Percentiles rank a stretch among this genome's conserved stretches.
Evolutionary conservation across 1,284 basidiomycete genomes (phyloP).

Genomic region (Cryptococcus neoformans): DNA sequence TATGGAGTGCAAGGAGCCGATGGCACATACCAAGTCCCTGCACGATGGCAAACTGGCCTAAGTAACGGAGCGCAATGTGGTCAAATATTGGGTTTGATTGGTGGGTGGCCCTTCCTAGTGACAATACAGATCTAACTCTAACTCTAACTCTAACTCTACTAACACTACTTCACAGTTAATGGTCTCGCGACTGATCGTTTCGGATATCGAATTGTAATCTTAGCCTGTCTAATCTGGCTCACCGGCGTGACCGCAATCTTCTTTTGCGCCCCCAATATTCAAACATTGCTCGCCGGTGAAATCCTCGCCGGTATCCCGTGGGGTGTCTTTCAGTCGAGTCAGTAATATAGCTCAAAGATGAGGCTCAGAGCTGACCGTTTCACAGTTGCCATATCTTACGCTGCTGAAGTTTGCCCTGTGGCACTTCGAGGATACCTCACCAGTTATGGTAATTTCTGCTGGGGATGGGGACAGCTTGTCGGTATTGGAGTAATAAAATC

Average conservation of each 20-base stretch:
- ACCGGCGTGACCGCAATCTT: conserved; percentile 37
- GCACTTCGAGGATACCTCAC: conserved; percentile 45
- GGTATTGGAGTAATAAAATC: conserved; percentile 45
- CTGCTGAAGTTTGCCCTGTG: conserved; percentile 45
- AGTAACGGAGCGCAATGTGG: conserved; percentile 47
- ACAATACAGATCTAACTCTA: too few relatives aligned
- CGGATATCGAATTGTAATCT: conserved; percentile 43
- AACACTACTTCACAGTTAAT: conserved; percentile 27
- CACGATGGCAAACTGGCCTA: conserved; percentile 53
- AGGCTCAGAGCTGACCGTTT: neutral
- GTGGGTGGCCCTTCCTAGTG: conserved; percentile 1
- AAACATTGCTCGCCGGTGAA: too few relatives aligned
- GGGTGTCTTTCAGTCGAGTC: neutral
- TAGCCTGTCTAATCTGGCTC: conserved; percentile 30
- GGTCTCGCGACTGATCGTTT: conserved; percentile 48
- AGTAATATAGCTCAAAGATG: neutral
- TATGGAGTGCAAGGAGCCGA: conserved; percentile 35
- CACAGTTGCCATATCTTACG: conserved; percentile 28
- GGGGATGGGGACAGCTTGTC: too few relatives aligned
- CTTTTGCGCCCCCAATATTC: too few relatives aligned
- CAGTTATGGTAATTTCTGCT: conserved; percentile 44
- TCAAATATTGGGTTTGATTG: conserved; percentile 49
- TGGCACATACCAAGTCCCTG: conserved; percentile 50
- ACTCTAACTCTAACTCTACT: neutral
- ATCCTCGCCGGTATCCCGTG: conserved; percentile 29